Evolutionary conservation across 225 moss, liverwort and hornwort species (phyloP).

Genomic region (Sphagnum tenellum): DNA sequence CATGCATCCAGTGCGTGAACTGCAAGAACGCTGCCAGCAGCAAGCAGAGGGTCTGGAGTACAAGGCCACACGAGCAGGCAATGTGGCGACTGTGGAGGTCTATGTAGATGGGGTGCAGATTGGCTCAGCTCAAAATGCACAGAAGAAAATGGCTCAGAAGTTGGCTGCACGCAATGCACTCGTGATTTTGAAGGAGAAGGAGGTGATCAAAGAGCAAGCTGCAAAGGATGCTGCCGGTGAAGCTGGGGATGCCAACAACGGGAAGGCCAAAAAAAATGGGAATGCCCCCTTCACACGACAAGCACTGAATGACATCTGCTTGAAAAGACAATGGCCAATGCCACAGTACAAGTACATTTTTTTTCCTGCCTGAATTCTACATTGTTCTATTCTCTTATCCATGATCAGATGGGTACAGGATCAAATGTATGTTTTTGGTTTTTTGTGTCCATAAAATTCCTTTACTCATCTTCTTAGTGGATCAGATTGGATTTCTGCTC

Average conservation of each 20-base stretch:
- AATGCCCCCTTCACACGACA: slow-evolving; percentile 79
- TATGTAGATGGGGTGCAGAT: slow-evolving; percentile 97
- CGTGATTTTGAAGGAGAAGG: slow-evolving; percentile 84
- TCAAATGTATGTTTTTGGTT: too few relatives aligned
- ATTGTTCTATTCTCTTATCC: neutral
- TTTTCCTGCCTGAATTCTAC: neutral
- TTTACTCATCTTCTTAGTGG: too few relatives aligned
- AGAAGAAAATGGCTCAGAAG: slow-evolving; percentile 99
- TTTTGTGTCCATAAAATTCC: too few relatives aligned
- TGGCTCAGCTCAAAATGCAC: slow-evolving; percentile 95
- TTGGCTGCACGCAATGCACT: slow-evolving; percentile 93
- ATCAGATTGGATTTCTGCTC: too few relatives aligned
- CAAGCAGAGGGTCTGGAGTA: slow-evolving; percentile 99
- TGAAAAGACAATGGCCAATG: slow-evolving; percentile 98
- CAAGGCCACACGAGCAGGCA: slow-evolving; percentile 87
- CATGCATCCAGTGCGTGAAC: slow-evolving; percentile 97
- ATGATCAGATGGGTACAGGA: too few relatives aligned
- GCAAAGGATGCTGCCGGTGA: slow-evolving; percentile 60
- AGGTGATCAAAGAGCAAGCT: slow-evolving; percentile 56
- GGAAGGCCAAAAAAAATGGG: slow-evolving; percentile 49
- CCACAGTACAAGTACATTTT: slow-evolving; percentile 81
- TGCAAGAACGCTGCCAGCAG: slow-evolving; percentile 98
- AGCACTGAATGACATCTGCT: slow-evolving; percentile 91
- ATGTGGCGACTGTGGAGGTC: slow-evolving; percentile 95
- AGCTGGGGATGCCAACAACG: slow-evolving; percentile 42